Evolutionary conservation across 208 protist species (phyloP), one percentile per base, ranked within the genome.

Genomic region (Acanthamoeba royreba): DNA sequence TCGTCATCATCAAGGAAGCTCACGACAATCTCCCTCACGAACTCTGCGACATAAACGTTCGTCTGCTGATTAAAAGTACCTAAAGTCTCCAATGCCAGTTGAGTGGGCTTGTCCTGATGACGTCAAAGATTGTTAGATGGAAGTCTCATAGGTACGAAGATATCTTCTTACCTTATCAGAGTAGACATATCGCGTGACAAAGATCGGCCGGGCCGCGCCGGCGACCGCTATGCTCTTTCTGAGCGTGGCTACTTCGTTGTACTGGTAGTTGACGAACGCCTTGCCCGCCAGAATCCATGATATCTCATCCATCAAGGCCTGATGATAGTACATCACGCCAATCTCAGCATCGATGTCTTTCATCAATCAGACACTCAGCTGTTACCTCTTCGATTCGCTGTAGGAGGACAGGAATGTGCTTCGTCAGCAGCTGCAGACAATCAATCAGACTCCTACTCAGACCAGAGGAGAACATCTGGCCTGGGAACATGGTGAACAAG

Each of bases 61-160:
- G 94, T 93, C 1, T 66, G 40, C 40, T 98, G 96, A 88, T 98
- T 96, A 91, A 98, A 98, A 4, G 63, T 89, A 13, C 96, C 96
- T 2, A 98, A 79, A 13, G 98, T 97, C 4, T 95, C 35, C 15
- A 98, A 94, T 0, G 97, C 97, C 0, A 97, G 88, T 43, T 90
- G 83, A 1, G 25, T 90, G 33, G 45, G 38, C 38, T 45, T 52
- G 38, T 45, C 74, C 45, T 85, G 38, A 96, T 95, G 3, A 97
- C 49, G 19, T 19, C 9, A 55, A 55, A 9, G 49, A 19, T 55
- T 9, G 49, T 25, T 55, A 25, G 49, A 9, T 63, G 55, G 8
- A 63, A 63, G 8, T 4, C 55, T 63, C 49, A 25, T 9, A 55
- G 49, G 49, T 25, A 19, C 19, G 9, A 55, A 55, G 49, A n/a